Evolutionary conservation across 2,329 filamentous ascomycete species (phyloP).

Genomic region (Fusarium subglutinans): DNA sequence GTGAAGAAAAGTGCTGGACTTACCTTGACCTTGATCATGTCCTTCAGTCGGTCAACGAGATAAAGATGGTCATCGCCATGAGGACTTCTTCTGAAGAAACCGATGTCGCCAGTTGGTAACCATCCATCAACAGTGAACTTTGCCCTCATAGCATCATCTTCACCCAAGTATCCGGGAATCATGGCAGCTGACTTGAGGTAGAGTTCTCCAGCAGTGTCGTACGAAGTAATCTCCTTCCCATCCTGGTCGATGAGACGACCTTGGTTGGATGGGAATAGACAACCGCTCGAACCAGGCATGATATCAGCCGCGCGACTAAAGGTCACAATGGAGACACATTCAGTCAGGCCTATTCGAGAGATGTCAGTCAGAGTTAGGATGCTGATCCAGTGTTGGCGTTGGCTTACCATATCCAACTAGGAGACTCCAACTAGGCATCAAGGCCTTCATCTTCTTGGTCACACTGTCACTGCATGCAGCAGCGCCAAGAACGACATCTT

Average conservation of each 20-base stretch:
- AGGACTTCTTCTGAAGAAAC: neutral
- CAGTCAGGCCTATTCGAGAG: neutral
- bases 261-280: neutral
- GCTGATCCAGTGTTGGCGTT: rapidly evolving
- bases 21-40: constrained; percentile 5
- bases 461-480: neutral
- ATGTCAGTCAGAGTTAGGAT: rapidly evolving
- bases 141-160: neutral
- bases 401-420: neutral
- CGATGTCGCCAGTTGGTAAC: neutral
- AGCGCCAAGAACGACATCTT: neutral
- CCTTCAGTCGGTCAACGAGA: neutral
- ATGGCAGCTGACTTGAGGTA: neutral
- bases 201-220: neutral
- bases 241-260: neutral
- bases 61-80: neutral
- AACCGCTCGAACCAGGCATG: neutral
- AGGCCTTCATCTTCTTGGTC: neutral
- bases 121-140: neutral
- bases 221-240: rapidly evolving
- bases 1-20: rapidly evolving
- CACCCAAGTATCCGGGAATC: neutral
- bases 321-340: neutral
- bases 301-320: neutral
- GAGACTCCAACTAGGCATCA: neutral